A percentile compares a stretch with the other conserved stretches of the same genome.
Evolutionary conservation across 805 yeast species (phyloP).

Genomic region (Myxozyma geophila): DNA sequence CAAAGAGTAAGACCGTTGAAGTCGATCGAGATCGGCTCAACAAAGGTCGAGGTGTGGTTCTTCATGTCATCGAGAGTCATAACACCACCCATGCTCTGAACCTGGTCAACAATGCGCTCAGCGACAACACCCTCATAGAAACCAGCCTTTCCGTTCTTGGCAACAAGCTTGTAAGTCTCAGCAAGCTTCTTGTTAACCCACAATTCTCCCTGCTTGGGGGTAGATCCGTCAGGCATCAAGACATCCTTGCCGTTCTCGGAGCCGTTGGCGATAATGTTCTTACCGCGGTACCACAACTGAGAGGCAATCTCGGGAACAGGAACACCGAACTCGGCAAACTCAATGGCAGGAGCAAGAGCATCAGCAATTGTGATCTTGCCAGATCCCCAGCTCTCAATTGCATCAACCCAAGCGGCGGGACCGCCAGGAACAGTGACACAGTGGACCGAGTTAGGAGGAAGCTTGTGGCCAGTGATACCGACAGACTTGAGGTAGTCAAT

Average conservation of each 20-base stretch:
- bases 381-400: constrained; percentile 71
- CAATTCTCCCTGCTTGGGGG: constrained; percentile 65
- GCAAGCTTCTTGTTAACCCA: constrained; percentile 60
- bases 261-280: constrained; percentile 48
- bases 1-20: constrained; percentile 62
- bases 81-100: constrained; percentile 60
- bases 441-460: constrained; percentile 59
- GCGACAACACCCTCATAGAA: constrained; percentile 77
- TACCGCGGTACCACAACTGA: constrained; percentile 53
- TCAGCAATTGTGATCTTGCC: constrained; percentile 64
- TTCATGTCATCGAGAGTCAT: constrained; percentile 60
- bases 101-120: constrained; percentile 60
- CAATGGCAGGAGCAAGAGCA: constrained; percentile 66
- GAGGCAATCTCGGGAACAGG: constrained; percentile 67
- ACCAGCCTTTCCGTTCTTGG: constrained; percentile 62
- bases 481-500: constrained; percentile 55
- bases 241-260: constrained; percentile 45
- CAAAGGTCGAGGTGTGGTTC: constrained; percentile 62
- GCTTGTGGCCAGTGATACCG: constrained; percentile 54
- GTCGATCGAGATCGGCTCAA: constrained; percentile 64
- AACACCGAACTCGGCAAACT: constrained; percentile 69
- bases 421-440: constrained; percentile 79
- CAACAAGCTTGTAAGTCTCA: constrained; percentile 56
- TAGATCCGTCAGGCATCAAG: constrained; percentile 44
- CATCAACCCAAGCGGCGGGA: constrained; percentile 78